Evolutionary conservation across 148 eudicot genomes (phyloP).

Genomic region (Rhododendron simsii): DNA sequence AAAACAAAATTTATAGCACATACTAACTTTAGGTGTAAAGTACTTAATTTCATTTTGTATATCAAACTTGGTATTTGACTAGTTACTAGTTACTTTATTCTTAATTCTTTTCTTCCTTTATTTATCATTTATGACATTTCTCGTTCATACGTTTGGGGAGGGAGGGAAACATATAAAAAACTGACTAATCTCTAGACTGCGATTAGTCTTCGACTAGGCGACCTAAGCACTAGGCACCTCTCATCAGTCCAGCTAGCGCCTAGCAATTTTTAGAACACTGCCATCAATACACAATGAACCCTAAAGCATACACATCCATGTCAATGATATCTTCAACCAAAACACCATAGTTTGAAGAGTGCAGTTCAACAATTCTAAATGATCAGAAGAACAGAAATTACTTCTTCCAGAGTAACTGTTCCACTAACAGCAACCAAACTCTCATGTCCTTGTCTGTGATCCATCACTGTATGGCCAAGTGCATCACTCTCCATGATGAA

Average conservation of each 20-base stretch:
- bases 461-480: conserved; percentile 92
- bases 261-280: neutral
- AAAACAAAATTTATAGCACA: neutral
- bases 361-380: neutral
- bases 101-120: neutral
- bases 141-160: neutral
- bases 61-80: neutral
- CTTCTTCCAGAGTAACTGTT: conserved; percentile 92
- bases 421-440: conserved; percentile 87
- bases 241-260: neutral
- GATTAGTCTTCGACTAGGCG: neutral
- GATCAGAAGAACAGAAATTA: conserved; percentile 22
- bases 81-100: neutral
- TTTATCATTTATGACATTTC: neutral
- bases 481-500: conserved; percentile 99
- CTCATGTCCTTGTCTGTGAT: conserved; percentile 95
- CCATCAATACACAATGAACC: neutral
- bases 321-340: neutral
- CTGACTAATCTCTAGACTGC: neutral
- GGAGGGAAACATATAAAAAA: neutral
- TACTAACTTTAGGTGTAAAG: neutral
- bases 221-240: neutral
- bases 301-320: neutral
- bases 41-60: neutral
- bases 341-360: neutral